These are phyloP conservation scores for Verticillium zaregamsianum DNA, from an alignment of 2,329 filamentous ascomycete species.

Conservation along the genomic window DNA sequence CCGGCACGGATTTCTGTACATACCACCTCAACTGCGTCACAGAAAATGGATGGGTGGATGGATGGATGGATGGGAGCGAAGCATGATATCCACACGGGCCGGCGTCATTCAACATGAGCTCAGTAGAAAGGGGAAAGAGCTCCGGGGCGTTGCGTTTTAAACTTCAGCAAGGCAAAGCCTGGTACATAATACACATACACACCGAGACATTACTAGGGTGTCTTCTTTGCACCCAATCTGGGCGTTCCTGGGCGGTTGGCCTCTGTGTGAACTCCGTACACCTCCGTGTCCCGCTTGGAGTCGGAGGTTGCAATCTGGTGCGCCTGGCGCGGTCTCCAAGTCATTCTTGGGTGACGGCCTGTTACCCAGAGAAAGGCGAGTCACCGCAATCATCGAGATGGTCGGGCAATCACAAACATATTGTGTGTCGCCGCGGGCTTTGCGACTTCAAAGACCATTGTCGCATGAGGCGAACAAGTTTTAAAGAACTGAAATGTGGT, in stretches of 20 bases:
- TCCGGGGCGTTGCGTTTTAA: conserved; percentile 1
- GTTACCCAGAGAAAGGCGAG: not conserved
- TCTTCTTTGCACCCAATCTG: not conserved
- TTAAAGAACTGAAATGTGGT: too few relatives aligned
- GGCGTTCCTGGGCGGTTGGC: not conserved
- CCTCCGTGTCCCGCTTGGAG: not conserved
- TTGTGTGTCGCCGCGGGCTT: not conserved
- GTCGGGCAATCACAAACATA: not conserved
- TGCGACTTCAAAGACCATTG: not conserved
- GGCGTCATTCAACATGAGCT: conserved; percentile 31
- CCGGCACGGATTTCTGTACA: conserved; percentile 13
- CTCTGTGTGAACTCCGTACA: not conserved
- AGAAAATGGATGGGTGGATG: conserved; percentile 10
- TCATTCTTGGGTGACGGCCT: not conserved
- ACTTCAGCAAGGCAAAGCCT: not conserved
- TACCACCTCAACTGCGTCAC: conserved; percentile 15
- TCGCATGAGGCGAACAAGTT: too few relatives aligned
- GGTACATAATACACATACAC: not conserved
- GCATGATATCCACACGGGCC: conserved; percentile 15
- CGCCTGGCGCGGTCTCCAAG: not conserved
- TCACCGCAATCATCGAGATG: not conserved
- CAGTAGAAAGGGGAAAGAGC: conserved; percentile 6
- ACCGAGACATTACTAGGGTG: not conserved
- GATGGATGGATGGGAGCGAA: conserved; percentile 11
- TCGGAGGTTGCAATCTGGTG: not conserved